Evolutionary conservation across 805 yeast species (phyloP).

Genomic region (Limtongia smithiae): DNA sequence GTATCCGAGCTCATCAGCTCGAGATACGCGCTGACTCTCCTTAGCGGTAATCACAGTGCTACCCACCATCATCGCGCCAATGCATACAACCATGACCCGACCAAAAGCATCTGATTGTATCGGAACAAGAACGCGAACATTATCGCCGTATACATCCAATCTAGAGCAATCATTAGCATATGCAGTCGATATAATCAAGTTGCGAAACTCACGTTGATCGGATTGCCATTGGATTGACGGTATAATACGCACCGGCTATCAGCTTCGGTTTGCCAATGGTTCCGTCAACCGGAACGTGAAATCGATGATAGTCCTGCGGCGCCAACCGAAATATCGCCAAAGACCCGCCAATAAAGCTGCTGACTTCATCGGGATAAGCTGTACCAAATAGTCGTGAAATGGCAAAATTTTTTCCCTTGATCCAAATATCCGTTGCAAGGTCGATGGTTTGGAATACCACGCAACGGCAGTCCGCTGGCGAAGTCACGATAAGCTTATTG

Average conservation of each 20-base stretch:
- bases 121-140: constrained; percentile 73
- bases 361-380: constrained; percentile 39
- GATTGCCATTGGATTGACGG: constrained; percentile 97
- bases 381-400: constrained; percentile 55
- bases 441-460: constrained; percentile 60
- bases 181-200: neutral
- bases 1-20: constrained; percentile 87
- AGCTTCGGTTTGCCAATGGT: constrained; percentile 57
- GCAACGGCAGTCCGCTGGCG: constrained; percentile 87
- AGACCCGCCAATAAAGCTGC: constrained; percentile 49
- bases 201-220: constrained; percentile 49
- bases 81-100: constrained; percentile 67
- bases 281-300: constrained; percentile 85
- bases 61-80: constrained; percentile 99
- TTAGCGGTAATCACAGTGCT: constrained; percentile 69
- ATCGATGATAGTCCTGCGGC: constrained; percentile 95
- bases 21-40: constrained; percentile 53
- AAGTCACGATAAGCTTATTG: constrained; percentile 51
- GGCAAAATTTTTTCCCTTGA: constrained; percentile 77
- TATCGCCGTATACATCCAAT: constrained; percentile 90
- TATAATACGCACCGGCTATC: constrained; percentile 87
- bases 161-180: constrained; percentile 6
- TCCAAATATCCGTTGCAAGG: constrained; percentile 76
- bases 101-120: constrained; percentile 78
- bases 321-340: constrained; percentile 83